Base-by-base conservation (phyloP, 2,329 filamentous ascomycete species). In the Exophiala sideris region DNA sequence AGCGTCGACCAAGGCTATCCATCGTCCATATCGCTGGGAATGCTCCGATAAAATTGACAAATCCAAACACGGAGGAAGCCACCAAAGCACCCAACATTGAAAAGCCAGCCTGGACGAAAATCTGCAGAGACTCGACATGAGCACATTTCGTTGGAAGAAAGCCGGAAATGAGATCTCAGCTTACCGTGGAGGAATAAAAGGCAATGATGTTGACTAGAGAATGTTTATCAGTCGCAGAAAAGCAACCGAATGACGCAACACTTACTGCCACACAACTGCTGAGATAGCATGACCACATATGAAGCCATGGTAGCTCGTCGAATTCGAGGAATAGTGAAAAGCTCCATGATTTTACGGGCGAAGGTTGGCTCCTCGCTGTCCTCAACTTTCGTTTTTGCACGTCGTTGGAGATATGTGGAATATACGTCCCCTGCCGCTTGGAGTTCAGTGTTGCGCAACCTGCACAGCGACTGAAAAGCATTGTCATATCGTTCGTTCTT, bases 31-130 rank as follows among this genome's bases (percentile, higher is more conserved):
- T 71, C 2, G 79, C 80, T 12, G 82, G 83, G 67, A 82, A 83
- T 11, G 82, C 80, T 57, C 84, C 85, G 44, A 86, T 54, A 67
- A 84, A 86, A 69, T 86, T 86, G 57, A 86, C 75, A 24, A 84
- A 67, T 47, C 84, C 84, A 63, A 86, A 83, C 0, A 80, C 79
- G n/a, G 82, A 72, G 2, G 79, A 82, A 2, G 79, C 79, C 11
- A 71, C 67, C 1, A 84, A 71, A 1, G 81, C 79, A 3, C 66
- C 66, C 7, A 75, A 69, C 41, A 75, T 67, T 6, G 67, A 67
- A 45, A 80, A 75, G 1, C 74, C 69, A 8, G 78, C 78, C 0
- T 80, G 69, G 6, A 75, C 60, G 65, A 84, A 84, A 52, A 84
- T 80, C 61, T 81, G 75, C 20, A 20, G 18, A 14, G 12, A 9